Conservation (phyloP, 108 stramenopile genomes). For the Skeletonema tropicum region DNA sequence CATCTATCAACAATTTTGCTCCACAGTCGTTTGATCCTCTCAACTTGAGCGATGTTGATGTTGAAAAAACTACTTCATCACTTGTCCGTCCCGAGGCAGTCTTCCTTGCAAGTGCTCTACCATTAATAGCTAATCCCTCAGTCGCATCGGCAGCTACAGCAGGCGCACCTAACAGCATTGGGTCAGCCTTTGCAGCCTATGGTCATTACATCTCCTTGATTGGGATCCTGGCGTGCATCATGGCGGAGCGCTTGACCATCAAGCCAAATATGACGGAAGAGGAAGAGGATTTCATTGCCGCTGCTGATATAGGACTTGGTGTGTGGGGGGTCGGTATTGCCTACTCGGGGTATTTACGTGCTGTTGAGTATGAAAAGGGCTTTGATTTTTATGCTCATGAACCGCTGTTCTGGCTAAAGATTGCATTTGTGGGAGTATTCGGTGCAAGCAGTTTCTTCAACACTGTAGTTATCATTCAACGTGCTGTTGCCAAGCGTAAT, state of each 20-base stretch:
- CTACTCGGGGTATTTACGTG: slow-evolving; percentile 68
- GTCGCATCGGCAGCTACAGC: slow-evolving; percentile 57
- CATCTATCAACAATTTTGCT: slow-evolving; percentile 2
- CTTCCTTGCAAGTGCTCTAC: slow-evolving; percentile 27
- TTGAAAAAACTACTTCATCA: neutral
- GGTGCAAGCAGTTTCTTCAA: slow-evolving; percentile 66
- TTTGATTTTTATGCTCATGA: slow-evolving; percentile 80
- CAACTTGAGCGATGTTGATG: slow-evolving; percentile 9
- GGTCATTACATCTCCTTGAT: slow-evolving; percentile 71
- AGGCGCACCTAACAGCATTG: slow-evolving; percentile 46
- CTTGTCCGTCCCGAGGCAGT: slow-evolving; percentile 14
- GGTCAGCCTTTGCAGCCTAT: slow-evolving; percentile 73
- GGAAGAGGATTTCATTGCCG: slow-evolving; percentile 59
- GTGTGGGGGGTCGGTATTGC: slow-evolving; percentile 50
- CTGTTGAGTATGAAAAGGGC: slow-evolving; percentile 70
- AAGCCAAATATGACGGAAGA: slow-evolving; percentile 66
- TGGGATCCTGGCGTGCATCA: slow-evolving; percentile 54
- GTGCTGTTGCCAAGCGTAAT: slow-evolving; percentile 48
- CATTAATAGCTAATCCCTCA: slow-evolving; percentile 20
- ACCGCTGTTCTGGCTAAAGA: slow-evolving; percentile 86
- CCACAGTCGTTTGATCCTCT: slow-evolving; percentile 29
- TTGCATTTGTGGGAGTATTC: slow-evolving; percentile 61
- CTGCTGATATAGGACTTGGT: slow-evolving; percentile 65
- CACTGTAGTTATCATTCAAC: slow-evolving; percentile 58
- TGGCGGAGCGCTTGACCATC: slow-evolving; percentile 70